Percentiles rank a stretch among this genome's conserved stretches.
Evolutionary conservation across 257 asterid species (phyloP).

Genomic region (Solanum peruvianum): DNA sequence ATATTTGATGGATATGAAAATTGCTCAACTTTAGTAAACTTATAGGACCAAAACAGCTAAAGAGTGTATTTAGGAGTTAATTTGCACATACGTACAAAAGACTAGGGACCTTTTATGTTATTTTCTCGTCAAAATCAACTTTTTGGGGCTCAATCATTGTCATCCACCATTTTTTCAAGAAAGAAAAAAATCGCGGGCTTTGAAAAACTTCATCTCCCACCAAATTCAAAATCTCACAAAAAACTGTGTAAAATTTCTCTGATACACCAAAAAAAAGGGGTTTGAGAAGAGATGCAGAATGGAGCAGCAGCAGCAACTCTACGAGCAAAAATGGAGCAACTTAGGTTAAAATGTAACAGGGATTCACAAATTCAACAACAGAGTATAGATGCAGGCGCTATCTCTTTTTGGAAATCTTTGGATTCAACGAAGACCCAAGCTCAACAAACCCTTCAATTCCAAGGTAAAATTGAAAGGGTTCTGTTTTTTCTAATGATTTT

Average conservation of each 20-base stretch:
- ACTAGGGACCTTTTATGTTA: background rate
- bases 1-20: background rate
- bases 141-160: background rate
- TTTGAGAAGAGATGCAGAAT: constrained; percentile 34
- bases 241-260: background rate
- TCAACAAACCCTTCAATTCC: constrained; percentile 32
- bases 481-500: background rate
- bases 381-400: constrained; percentile 27
- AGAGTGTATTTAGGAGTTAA: background rate
- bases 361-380: constrained; percentile 55
- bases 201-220: background rate
- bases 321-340: constrained; percentile 41
- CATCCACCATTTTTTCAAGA: background rate
- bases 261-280: background rate
- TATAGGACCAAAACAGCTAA: background rate
- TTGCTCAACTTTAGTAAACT: background rate
- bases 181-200: background rate
- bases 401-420: constrained; percentile 13
- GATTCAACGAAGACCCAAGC: constrained; percentile 27
- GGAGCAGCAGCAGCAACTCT: constrained; percentile 14
- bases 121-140: background rate
- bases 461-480: background rate
- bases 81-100: background rate
- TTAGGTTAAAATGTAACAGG: constrained; percentile 45
- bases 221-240: background rate